Percentiles rank a stretch among this genome's conserved stretches.
These are phyloP conservation scores for Rubus idaeus DNA, from an alignment of 306 rosid species.

Conservation along the genomic window DNA sequence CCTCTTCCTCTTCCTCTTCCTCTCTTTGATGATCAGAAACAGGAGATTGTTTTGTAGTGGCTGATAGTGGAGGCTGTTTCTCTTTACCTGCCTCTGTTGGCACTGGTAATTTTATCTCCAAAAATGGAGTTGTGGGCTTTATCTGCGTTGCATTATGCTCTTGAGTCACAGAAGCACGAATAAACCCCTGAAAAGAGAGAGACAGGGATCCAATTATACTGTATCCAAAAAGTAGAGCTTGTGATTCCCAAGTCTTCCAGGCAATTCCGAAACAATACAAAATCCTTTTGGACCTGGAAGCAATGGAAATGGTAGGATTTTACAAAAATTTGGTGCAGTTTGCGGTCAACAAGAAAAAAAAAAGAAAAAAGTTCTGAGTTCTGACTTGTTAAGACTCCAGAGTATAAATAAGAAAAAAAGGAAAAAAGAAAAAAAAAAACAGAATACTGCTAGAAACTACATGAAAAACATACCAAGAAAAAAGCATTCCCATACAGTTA, in stretches of 20 bases:
- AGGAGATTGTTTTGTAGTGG: conserved; percentile 16
- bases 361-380: too few species aligned
- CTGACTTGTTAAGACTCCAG: neutral
- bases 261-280: neutral
- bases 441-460: neutral
- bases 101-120: conserved; percentile 67
- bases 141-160: conserved; percentile 47
- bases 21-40: conserved; percentile 31
- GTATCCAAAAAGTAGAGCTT: neutral
- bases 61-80: conserved; percentile 28
- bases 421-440: neutral
- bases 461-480: neutral
- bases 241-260: neutral
- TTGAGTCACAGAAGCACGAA: conserved; percentile 84
- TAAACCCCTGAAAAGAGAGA: conserved; percentile 53
- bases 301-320: neutral
- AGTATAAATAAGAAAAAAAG: neutral
- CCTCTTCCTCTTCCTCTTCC: conserved; percentile 27
- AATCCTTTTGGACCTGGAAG: neutral
- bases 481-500: neutral
- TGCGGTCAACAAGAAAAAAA: neutral
- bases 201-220: neutral
- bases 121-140: conserved; percentile 48
- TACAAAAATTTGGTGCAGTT: neutral
- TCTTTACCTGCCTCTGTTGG: conserved; percentile 44